Base-by-base conservation (phyloP, 2,329 filamentous ascomycete genomes). In the Stromatinia cepivora region DNA sequence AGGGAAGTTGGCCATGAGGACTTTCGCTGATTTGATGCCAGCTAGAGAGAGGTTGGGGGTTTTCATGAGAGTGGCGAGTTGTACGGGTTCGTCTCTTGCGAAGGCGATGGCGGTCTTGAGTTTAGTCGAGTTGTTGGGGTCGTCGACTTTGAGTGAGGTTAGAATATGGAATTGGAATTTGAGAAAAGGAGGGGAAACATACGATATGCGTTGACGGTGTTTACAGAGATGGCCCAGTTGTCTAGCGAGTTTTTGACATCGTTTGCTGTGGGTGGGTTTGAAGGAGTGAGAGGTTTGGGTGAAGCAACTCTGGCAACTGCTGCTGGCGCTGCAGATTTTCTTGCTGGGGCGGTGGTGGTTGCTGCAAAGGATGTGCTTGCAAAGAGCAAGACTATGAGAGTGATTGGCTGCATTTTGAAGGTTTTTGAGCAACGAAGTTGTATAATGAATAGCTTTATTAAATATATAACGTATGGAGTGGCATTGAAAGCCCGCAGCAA, bases 1-100 rank as follows among this genome's bases (percentile, higher is more conserved):
- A 10, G 69, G 69, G 50, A 73, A 73, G 28, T 73, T 73, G 46
- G 67, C 72, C 69, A 73, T 73, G n/a, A 73, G 63, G 15, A 72
- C 68, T 34, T 70, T 73, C 28, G 52, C 72, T 11, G 70, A 62
- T 9, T 71, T 72, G 42, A 66, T 50, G 39, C 71, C 72, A 3
- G 59, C 45, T 34, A 46, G 64, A 6, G 71, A 65, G 28, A 71
- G 70, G 11, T 63, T 53, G 17, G 69, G 45, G 2, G 70, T 62
- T 66, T 72, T 70, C 71, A 73, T 71, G 15, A 73, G 34, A 28
- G 71, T 72, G 11, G 52, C 68, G 6, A 73, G 66, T 34, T 73
- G 71, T 5, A 72, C 63, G 22, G 69, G 69, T n/a, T 73, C 68
- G 31, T 73, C 70, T 70, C 72, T 71, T 17, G 71, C 70, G 42